Conservation (phyloP, 805 yeast species). For the Yarrowia phangngaensis region DNA sequence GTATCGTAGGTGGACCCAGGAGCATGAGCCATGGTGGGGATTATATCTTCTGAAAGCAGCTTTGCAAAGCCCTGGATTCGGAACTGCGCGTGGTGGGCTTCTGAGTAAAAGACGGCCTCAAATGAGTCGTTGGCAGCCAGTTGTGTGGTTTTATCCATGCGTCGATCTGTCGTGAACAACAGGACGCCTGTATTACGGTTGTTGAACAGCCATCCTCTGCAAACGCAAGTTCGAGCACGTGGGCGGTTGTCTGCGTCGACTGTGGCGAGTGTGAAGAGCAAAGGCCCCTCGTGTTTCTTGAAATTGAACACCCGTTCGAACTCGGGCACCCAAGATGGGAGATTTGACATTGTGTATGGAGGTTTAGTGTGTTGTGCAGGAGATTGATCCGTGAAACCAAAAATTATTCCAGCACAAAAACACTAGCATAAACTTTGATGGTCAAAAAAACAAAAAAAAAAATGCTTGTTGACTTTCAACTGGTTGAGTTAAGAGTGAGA, state of each 20-base stretch:
- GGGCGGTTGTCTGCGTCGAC: constrained; percentile 51
- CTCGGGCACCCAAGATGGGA: constrained; percentile 77
- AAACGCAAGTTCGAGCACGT: constrained; percentile 63
- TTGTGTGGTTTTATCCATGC: constrained; percentile 62
- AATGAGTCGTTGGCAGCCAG: constrained; percentile 47
- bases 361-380: constrained; percentile 15
- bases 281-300: constrained; percentile 52
- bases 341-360: constrained; percentile 7
- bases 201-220: constrained; percentile 69
- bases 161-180: constrained; percentile 65
- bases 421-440: no score
- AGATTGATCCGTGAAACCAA: constrained; percentile 26
- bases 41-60: constrained; percentile 39
- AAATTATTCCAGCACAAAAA: no score
- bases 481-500: background rate
- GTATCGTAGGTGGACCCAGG: constrained; percentile 27
- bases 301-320: constrained; percentile 49
- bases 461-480: background rate
- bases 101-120: constrained; percentile 77
- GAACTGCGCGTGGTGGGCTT: constrained; percentile 59
- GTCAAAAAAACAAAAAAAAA: no score
- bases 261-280: constrained; percentile 65
- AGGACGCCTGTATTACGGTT: constrained; percentile 64
- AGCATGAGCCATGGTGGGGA: constrained; percentile 29
- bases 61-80: constrained; percentile 67